phyloP scores from a whole-genome alignment of 1,284 basidiomycete genomes.

The Trametes versicolor region DNA sequence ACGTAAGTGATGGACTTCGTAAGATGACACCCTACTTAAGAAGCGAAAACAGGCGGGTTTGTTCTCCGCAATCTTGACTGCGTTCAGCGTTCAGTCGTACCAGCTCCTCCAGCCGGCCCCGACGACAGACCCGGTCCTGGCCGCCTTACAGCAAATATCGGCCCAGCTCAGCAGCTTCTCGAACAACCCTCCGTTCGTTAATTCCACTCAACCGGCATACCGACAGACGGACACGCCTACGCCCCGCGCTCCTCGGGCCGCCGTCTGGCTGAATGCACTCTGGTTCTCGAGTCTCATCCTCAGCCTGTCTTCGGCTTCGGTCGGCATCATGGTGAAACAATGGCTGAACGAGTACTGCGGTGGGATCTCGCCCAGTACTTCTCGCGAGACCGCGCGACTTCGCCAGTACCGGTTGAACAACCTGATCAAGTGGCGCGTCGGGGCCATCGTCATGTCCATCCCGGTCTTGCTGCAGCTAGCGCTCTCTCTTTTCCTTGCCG shows the following conservation, averaged over 20 bases:
- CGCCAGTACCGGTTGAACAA: conserved; percentile 27
- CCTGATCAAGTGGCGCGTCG: conserved; percentile 27
- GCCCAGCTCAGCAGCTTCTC: conserved; percentile 21
- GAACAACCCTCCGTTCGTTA: conserved; percentile 14
- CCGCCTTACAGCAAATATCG: conserved; percentile 16
- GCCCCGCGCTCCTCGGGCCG: not conserved
- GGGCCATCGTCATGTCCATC: conserved; percentile 19
- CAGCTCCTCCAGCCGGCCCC: conserved; percentile 13
- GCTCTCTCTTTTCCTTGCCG: conserved; percentile 28
- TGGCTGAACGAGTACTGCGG: conserved; percentile 29
- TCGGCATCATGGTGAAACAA: conserved; percentile 33
- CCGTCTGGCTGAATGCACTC: conserved; percentile 23
- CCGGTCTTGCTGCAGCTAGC: conserved; percentile 30
- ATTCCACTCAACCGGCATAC: conserved; percentile 16
- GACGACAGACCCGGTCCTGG: conserved; percentile 4
- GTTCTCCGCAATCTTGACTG: conserved; percentile 26
- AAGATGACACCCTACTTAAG: too few relatives aligned
- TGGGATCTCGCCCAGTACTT: conserved; percentile 6
- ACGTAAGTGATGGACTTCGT: too few relatives aligned
- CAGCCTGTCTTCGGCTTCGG: conserved; percentile 25
- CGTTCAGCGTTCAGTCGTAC: conserved; percentile 23
- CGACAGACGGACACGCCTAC: not conserved
- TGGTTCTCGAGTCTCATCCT: conserved; percentile 32
- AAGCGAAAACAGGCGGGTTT: conserved; percentile 16
- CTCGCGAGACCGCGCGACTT: conserved; percentile 21